Base-by-base conservation (phyloP, 257 asterid species). In the Ilex aquifolium region DNA sequence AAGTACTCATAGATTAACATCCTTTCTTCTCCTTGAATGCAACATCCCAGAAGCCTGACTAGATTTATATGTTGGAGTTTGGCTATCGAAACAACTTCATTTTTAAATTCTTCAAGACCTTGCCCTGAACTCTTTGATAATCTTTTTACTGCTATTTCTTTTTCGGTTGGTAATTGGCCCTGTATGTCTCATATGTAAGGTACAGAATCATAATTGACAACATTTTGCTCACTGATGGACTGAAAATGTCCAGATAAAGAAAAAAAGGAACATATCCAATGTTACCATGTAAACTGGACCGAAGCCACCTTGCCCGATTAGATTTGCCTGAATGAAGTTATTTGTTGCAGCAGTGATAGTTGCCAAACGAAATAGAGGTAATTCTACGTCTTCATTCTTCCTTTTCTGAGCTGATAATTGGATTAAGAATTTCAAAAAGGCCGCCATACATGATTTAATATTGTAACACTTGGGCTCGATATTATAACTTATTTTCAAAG, bases 11-110 rank as follows among this genome's bases (percentile, higher is more conserved):
- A 76, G 30, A 83, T 69, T 77, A 83, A 44, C 72, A 81, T 74
- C 64, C 61, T 80, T 36, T 81, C 83, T 51, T 75, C 88, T 56
- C 66, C 72, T 32, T 75, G 66, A 48, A 67, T 69, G 75, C 91
- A 79, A 17, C 80, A 84, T 15, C 91, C 91, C 1, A 79, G 65
- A 59, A 84, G 74, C 79, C 60, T 81, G 59, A 84, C 91, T 13
- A 84, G 85, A 72, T 84, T 84, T 8, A 83, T 65, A 13, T 84
- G 91, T 66, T 81, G 91, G 54, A 84, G 85, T 65, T 79, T 72
- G 9, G 85, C 72, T n/a, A 75, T 84, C 27, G 70, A 60, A 12
- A 59, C 50, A 11, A 80, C 80, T 62, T 84, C 87, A 48, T 82
- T 85, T 77, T 68, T 81, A 60, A 81, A 79, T 72, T 84, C 87